Evolutionary conservation across 2,329 filamentous ascomycete species (phyloP), one percentile per base, ranked within the genome.

Genomic region (Dactylellina drechsleri): DNA sequence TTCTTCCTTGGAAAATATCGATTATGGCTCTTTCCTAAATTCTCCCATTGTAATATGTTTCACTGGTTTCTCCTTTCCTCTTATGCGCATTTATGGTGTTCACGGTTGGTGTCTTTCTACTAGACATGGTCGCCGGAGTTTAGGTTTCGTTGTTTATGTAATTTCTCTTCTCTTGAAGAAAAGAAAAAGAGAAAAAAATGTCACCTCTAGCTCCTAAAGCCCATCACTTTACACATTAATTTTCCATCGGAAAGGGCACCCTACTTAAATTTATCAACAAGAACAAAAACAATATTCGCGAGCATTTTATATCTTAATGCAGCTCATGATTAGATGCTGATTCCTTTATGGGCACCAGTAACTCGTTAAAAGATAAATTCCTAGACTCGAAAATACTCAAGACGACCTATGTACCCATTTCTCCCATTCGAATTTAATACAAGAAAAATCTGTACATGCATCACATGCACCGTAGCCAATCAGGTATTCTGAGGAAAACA

Each of bases 1-100:
- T 28, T 16, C 49, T 40, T 15, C 36, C 28, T 52, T 20, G 26
- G 26, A 12, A 61, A 40, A 4, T 28, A 28, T 12, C n/a, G 16
- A 2, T 16, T 10, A 61, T 61, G 12, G 47, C 13, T 28, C 2
- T 7, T 15, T 56, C 28, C n/a, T n/a, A n/a, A n/a, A n/a, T 49
- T 47, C 12, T 43, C 50, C 45, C 26, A n/a, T 53, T 53, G 59
- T 72, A 13, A 41, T 56, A 50, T 60, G 68, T 66, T 47, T 73
- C n/a, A n/a, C 66, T 31, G 60, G 59, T 49, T 54, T 31, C 58
- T 59, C 18, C 8, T 41, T 12, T 26, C 20, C 26, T 52, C 5
- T 43, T 59, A 31, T 41, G 23, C 57, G 12, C 26, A 28, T 28
- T 28, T 28, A 28, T 7, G 26, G 26, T 28, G 26, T 28, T 28